phyloP scores from a whole-genome alignment of 2,329 filamentous ascomycete genomes.

The Lachnellula suecica region DNA sequence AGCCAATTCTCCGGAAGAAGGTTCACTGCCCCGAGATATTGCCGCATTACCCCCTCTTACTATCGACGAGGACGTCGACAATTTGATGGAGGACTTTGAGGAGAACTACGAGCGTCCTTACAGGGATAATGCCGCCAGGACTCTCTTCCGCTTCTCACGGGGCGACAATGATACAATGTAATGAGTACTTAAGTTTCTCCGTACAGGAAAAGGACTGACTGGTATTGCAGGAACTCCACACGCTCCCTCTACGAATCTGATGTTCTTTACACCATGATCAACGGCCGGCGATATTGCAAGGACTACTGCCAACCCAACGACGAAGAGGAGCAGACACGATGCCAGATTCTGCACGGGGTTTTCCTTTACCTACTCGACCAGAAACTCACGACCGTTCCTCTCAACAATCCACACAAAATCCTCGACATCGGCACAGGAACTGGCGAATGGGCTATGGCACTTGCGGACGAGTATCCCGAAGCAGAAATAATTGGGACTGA shows the following conservation, averaged over 20 bases:
- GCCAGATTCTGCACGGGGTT: slow-evolving; percentile 28
- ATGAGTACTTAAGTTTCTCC: not conserved
- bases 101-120: not conserved
- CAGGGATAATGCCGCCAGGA: slow-evolving; percentile 1
- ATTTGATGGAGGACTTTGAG: not conserved
- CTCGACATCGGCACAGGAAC: slow-evolving; percentile 55
- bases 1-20: not conserved
- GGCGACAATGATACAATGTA: slow-evolving; percentile 16
- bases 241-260: slow-evolving; percentile 31
- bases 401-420: slow-evolving; percentile 41
- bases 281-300: slow-evolving; percentile 49
- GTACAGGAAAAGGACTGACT: not conserved
- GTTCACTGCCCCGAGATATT: not conserved
- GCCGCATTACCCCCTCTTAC: not conserved
- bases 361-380: slow-evolving; percentile 26
- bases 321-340: slow-evolving; percentile 31
- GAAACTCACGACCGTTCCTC: slow-evolving; percentile 28
- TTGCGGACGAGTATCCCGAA: slow-evolving; percentile 49
- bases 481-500: slow-evolving; percentile 58
- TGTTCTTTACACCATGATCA: slow-evolving; percentile 41
- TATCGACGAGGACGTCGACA: not conserved
- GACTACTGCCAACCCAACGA: slow-evolving; percentile 40
- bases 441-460: slow-evolving; percentile 62
- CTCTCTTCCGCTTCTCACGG: slow-evolving; percentile 9
- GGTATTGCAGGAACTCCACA: slow-evolving; percentile 28